Conservation (phyloP, 2,329 filamentous ascomycete genomes). For the Diplocarpon mali region DNA sequence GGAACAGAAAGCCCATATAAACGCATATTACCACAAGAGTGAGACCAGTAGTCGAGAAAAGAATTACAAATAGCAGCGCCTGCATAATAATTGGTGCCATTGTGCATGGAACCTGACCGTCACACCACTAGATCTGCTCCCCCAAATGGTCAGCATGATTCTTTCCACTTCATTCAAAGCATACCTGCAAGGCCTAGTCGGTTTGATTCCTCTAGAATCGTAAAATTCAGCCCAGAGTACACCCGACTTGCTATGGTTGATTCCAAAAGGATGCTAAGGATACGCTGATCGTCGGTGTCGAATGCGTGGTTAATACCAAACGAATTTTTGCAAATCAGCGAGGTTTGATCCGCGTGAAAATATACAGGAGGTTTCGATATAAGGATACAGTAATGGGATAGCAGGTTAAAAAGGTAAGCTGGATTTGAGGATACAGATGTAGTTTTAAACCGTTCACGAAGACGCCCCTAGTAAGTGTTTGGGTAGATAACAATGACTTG, state of each 20-base stretch:
- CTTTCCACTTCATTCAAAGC: neutral
- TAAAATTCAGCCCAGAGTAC: too few species aligned
- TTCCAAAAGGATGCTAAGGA: too few species aligned
- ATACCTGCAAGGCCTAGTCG: neutral
- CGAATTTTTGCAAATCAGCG: neutral
- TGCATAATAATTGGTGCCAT: conserved; percentile 14
- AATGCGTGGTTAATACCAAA: neutral
- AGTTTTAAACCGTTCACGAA: too few species aligned
- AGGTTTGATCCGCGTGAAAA: neutral
- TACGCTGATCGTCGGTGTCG: too few species aligned
- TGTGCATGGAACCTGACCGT: neutral
- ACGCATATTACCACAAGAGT: conserved; percentile 8
- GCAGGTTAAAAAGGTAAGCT: too few species aligned
- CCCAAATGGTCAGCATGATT: neutral
- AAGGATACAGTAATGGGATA: neutral
- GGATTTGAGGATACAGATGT: too few species aligned
- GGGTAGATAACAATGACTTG: too few species aligned
- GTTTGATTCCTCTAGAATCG: neutral
- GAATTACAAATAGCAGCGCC: conserved; percentile 11
- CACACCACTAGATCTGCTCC: neutral
- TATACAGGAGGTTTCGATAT: neutral
- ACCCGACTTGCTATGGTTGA: too few species aligned
- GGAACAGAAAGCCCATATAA: conserved; percentile 14
- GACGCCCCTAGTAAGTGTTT: too few species aligned
- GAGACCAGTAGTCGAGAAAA: conserved; percentile 12